Percentiles rank a stretch among this genome's conserved stretches.
phyloP scores from a whole-genome alignment of 345 rosid genomes.

The Iberis pinnata region DNA sequence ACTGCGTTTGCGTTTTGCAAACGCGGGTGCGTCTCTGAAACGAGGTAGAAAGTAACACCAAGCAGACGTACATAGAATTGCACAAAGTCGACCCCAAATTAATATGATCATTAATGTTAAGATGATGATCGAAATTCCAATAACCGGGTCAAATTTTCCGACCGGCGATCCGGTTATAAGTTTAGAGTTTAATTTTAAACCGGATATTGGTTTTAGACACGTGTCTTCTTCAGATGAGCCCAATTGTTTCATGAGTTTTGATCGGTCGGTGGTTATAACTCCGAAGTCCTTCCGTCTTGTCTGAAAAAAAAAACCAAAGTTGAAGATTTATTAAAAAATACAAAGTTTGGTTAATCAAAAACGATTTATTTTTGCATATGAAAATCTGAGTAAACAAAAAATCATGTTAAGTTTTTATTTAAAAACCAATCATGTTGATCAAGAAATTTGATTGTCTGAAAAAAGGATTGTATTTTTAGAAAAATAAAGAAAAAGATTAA shows the following conservation, averaged over 20 bases:
- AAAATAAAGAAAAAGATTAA: no score
- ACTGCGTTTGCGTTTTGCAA: constrained; percentile 24
- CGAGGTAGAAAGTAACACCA: constrained; percentile 51
- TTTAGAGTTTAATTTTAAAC: no score
- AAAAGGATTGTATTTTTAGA: no score
- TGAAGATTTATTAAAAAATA: neutral
- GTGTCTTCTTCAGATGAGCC: constrained; percentile 17
- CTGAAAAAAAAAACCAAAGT: constrained; percentile 19
- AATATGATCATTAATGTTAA: constrained; percentile 47
- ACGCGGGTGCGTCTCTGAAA: constrained; percentile 15
- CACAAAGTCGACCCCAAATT: constrained; percentile 57
- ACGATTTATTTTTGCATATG: no score
- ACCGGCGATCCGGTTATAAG: constrained; percentile 26
- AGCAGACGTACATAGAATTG: constrained; percentile 56
- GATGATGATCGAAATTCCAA: constrained; percentile 50
- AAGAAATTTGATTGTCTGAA: no score
- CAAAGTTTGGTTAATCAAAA: no score
- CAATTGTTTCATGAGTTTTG: constrained; percentile 13
- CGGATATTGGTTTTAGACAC: constrained; percentile 23
- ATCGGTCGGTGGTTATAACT: constrained; percentile 24
- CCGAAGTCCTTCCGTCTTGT: constrained; percentile 17
- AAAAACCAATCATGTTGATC: no score
- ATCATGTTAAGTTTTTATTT: no score
- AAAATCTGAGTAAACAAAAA: no score
- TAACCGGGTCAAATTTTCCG: constrained; percentile 31